Base-by-base conservation (phyloP, 352 stramenopile genomes). In the Phytopythium delawarense region DNA sequence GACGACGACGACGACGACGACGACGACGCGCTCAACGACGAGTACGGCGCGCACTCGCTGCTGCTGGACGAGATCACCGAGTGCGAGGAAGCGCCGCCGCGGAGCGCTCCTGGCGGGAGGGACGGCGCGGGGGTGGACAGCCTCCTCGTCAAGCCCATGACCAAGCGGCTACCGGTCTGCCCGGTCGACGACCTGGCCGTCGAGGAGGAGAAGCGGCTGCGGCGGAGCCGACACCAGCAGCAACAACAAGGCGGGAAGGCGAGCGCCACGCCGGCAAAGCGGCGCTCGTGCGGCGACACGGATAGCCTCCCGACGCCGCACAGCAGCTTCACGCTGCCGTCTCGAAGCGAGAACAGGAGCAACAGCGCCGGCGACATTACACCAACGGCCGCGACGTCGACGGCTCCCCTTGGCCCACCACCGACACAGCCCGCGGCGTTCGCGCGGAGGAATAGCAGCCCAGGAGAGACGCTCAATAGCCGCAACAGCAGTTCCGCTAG, bases 121-220 rank as follows among this genome's bases (percentile, higher is more conserved):
- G 62, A 76, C n/a, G 64, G 53, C 15, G 59, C 75, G 23, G 23
- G 48, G 4, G 46, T 68, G 11, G 54, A 74, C n/a, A 30, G 42
- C 2, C 87, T 81, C 35, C 52, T 89, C 35, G 68, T 92, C 53
- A 93, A 93, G 57, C 81, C 84, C 16, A 93, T 93, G 84, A 62
- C 74, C 16, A 80, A 74, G 45, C 70, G 79, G 62, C 67, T 92
- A 7, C 77, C 78, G 21, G 84, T 92, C 25, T 93, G 84, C 50
- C 84, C 84, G 2, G 65, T 89, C 9, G 84, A 93, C 64, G 84
- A 93, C 59, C 44, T 91, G 39, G 84, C 72, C 7, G 68, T 93
- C 7, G 84, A 93, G 59, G 84, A 93, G 20, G 84, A 90, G 66
- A 91, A 91, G 62, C 80, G 80, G 9, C 72, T 81, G n/a, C 73